Evolutionary conservation across 2,329 filamentous ascomycete genomes (phyloP), one percentile per base, ranked within the genome.

Genomic region (Polytolypa hystricis): DNA sequence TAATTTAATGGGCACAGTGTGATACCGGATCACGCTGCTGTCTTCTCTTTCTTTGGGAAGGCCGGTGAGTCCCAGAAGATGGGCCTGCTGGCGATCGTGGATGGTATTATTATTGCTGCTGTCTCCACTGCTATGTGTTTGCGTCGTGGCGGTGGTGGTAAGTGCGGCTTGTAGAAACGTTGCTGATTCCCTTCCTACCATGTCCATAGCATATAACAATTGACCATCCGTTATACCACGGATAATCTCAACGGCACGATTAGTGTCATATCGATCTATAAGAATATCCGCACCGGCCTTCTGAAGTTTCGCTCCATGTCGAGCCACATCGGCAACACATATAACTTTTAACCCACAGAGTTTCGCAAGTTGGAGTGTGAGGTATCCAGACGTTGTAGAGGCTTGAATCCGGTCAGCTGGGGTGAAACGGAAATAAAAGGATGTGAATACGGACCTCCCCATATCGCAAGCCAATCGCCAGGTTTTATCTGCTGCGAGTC

Each of bases 391-490:
- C 0, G 78, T 83, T 1, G 79, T 81, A 1, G 79, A 84, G 2
- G 67, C 69, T 73, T 14, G 23, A 31, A 46, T 38, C 16, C 3
- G 5, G 4, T 2, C 10, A 20, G 11, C 5, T 25, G 33, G 20
- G n/a, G 14, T 9, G 14, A 8, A 20, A 10, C 32, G 23, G 43
- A 9, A 43, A 37, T 12, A 27, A 15, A 4, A 18, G 16, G 11
- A 14, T 28, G 8, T 11, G 5, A 16, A 34, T 15, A 33, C 25
- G n/a, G 46, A 66, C 74, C 81, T 39, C 81, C 81, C 81, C 81
- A 86, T 31, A 86, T 73, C 1, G 74, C 75, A 26, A 86, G 58
- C 73, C 79, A 85, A 41, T 86, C 81, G 0, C 77, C 79, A 0
- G 57, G 47, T 28, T 63, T 62, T 1, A 76, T 70, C 6, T 76